Conservation (phyloP, 2,329 filamentous ascomycete genomes). For the Sphaerulina populicola region DNA sequence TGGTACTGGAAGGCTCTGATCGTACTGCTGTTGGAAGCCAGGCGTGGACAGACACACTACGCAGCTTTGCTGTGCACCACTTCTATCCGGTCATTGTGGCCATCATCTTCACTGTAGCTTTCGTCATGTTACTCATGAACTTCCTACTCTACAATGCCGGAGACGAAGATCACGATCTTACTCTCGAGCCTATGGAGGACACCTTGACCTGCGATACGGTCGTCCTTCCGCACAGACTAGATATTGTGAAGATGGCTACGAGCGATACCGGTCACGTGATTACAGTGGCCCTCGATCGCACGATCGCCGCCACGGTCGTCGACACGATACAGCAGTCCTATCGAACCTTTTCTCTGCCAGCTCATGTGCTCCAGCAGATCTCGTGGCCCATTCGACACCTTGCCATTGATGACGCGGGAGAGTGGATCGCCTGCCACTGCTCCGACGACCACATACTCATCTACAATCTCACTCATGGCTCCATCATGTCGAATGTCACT, state of each 20-base stretch:
- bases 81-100: slow-evolving; percentile 59
- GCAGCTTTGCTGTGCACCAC: slow-evolving; percentile 51
- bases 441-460: slow-evolving; percentile 50
- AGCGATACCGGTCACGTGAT: slow-evolving; percentile 58
- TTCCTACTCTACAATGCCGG: slow-evolving; percentile 59
- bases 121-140: slow-evolving; percentile 62
- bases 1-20: slow-evolving; percentile 61
- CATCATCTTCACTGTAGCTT: slow-evolving; percentile 54
- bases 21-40: slow-evolving; percentile 46
- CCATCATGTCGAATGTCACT: slow-evolving; percentile 49
- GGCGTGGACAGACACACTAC: slow-evolving; percentile 46
- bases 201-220: slow-evolving; percentile 55
- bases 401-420: slow-evolving; percentile 56
- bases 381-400: slow-evolving; percentile 44
- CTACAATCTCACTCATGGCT: slow-evolving; percentile 53
- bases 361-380: slow-evolving; percentile 19
- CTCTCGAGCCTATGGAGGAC: slow-evolving; percentile 43
- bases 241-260: slow-evolving; percentile 57
- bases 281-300: slow-evolving; percentile 62
- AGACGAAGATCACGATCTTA: slow-evolving; percentile 36
- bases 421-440: slow-evolving; percentile 59
- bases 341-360: slow-evolving; percentile 15
- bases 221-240: slow-evolving; percentile 56
- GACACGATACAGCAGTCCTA: slow-evolving; percentile 20
- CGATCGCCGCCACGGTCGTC: slow-evolving; percentile 40